Conservation (phyloP, 345 rosid species). For the Tarenaya hassleriana region DNA sequence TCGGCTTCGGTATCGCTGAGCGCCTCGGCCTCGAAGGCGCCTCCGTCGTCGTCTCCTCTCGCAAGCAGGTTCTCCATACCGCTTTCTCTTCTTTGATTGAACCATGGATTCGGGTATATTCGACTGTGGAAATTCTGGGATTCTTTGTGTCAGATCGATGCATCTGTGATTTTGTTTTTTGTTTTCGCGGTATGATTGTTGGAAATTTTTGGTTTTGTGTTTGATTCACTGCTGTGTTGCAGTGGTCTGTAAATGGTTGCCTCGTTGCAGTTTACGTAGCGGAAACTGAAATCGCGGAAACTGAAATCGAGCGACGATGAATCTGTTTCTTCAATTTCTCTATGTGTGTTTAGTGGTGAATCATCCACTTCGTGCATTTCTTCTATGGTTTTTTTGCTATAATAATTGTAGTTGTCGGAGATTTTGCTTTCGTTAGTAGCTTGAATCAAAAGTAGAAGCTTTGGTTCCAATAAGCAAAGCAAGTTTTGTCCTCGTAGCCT, state of each 20-base stretch:
- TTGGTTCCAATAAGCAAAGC: neutral
- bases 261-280: too few relatives aligned
- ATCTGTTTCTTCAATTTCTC: too few relatives aligned
- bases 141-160: constrained; percentile 9
- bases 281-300: too few relatives aligned
- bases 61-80: constrained; percentile 29
- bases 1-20: constrained; percentile 67
- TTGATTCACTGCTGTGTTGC: too few relatives aligned
- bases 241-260: too few relatives aligned
- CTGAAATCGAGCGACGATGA: too few relatives aligned
- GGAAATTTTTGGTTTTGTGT: neutral
- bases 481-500: neutral
- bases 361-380: too few relatives aligned
- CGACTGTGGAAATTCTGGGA: neutral
- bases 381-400: too few relatives aligned
- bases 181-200: neutral
- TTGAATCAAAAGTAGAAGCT: neutral
- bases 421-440: too few relatives aligned
- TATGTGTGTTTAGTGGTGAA: too few relatives aligned
- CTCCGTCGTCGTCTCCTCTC: constrained; percentile 36
- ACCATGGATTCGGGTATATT: neutral
- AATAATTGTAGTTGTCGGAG: too few relatives aligned
- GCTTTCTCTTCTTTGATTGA: neutral
- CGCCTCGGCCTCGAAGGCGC: constrained; percentile 69
- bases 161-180: neutral